These are phyloP conservation scores for Acacia pycnantha DNA, from an alignment of 331 rosid species.

Conservation along the genomic window DNA sequence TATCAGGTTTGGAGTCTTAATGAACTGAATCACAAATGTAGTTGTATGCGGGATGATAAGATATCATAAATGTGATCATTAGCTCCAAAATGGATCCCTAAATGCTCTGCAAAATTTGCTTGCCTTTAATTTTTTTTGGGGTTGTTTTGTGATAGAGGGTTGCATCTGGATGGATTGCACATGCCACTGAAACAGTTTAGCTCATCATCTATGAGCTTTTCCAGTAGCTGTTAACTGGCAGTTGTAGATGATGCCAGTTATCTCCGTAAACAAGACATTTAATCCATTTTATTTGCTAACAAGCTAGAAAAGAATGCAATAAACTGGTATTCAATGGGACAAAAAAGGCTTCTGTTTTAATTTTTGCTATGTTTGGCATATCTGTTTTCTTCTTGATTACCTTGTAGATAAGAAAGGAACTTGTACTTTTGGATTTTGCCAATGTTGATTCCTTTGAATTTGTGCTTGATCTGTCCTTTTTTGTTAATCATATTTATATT, in stretches of 20 bases:
- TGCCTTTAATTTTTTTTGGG: background rate
- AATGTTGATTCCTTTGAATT: slow-evolving; percentile 13
- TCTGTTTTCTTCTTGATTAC: slow-evolving; percentile 1
- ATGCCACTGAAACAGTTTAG: background rate
- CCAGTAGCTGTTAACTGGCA: background rate
- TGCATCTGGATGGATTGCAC: background rate
- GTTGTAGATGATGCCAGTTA: background rate
- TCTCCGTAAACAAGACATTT: background rate
- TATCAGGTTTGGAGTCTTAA: slow-evolving; percentile 59
- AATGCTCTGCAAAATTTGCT: background rate
- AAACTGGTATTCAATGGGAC: background rate
- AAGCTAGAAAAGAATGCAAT: background rate
- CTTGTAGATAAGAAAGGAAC: background rate
- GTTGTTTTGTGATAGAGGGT: background rate
- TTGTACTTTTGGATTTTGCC: slow-evolving; percentile 6
- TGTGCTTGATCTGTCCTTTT: slow-evolving; percentile 13
- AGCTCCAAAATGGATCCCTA: background rate
- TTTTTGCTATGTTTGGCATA: background rate
- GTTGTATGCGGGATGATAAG: slow-evolving; percentile 11
- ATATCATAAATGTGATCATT: slow-evolving; percentile 7
- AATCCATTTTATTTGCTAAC: background rate
- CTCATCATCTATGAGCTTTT: background rate
- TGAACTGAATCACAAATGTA: slow-evolving; percentile 12
- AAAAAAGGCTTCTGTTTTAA: background rate
- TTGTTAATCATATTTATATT: slow-evolving; percentile 20